phyloP scores from a whole-genome alignment of 495 filamentous ascomycete genomes.

The Chlorociboria aeruginascens region DNA sequence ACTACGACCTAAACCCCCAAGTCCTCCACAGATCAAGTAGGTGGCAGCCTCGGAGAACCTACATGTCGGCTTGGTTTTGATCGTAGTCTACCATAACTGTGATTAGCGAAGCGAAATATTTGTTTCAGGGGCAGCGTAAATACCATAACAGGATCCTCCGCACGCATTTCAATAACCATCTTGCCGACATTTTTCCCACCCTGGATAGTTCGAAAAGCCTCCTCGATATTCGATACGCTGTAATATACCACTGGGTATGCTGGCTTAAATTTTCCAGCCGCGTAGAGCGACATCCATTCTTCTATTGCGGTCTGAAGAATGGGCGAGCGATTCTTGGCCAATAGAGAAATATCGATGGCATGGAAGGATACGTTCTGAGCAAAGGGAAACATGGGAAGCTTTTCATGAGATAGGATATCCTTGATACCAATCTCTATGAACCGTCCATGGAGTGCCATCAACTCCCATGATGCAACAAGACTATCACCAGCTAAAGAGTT shows the following conservation, averaged over 20 bases:
- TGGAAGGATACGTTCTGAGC: constrained; percentile 24
- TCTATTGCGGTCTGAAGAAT: neutral
- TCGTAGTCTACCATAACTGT: too few species aligned
- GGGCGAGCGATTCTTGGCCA: neutral
- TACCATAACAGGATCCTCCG: constrained; percentile 19
- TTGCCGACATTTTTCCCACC: constrained; percentile 42
- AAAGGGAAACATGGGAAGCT: constrained; percentile 23
- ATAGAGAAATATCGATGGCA: constrained; percentile 22
- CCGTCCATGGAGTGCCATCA: constrained; percentile 32
- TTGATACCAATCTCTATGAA: constrained; percentile 46
- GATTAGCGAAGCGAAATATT: too few species aligned
- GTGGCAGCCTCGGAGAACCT: constrained; percentile 25
- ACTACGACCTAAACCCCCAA: constrained; percentile 36
- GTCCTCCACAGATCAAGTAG: constrained; percentile 47
- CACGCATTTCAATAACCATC: constrained; percentile 31
- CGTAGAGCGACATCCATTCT: too few species aligned
- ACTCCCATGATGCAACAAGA: constrained; percentile 34
- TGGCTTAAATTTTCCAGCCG: too few species aligned
- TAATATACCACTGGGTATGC: constrained; percentile 23
- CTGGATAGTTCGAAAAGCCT: constrained; percentile 36
- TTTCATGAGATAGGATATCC: constrained; percentile 26
- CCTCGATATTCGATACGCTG: constrained; percentile 27
- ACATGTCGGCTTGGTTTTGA: constrained; percentile 6
- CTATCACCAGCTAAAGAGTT: constrained; percentile 40
- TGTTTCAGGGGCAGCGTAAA: too few species aligned